Evolutionary conservation across 2,329 filamentous ascomycete species (phyloP), one percentile per base, ranked within the genome.

Genomic region (Lomentospora prolificans): DNA sequence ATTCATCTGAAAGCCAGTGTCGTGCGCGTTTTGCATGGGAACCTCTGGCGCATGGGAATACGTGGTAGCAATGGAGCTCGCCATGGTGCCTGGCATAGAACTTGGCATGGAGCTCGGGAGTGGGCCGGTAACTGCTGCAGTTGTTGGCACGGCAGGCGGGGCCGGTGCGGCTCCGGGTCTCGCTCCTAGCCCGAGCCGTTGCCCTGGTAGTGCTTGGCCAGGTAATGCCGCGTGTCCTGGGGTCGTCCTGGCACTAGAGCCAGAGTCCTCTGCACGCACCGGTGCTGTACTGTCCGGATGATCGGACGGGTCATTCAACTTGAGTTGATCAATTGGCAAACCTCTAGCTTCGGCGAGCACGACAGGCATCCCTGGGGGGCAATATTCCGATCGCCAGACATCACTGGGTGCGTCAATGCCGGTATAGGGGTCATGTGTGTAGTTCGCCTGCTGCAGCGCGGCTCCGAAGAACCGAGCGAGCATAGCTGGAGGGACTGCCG

Each of bases 331-430:
- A 25, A 57, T 25, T 5, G 59, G 58, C 12, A 61, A n/a, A 8
- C 60, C 60, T n/a, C 58, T 59, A 14, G 60, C 60, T 39, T 61
- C 57, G 14, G 60, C 60, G 8, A 61, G 51, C 4, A 59, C 24
- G 22, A 58, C 30, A 1, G 60, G 60, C 55, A 59, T 60, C 25
- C 58, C 60, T 1, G 58, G 60, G 9, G 58, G 56, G 33, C 52
- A 59, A 24, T 52, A 56, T 24, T 61, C 58, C 9, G 57, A 55
- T n/a, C 56, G 52, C 54, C 52, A 55, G 22, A 59, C 58, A 7
- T 55, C 28, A 22, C 55, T 53, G 9, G 46, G 27, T 2, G 33
- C 46, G 24, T 57, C 33, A 25, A 57, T 31, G 12, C 28, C 33
- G 25, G 55, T 48, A 25, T 46, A 57, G 3, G 36, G 50, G 36